A percentile compares a stretch with the other conserved stretches of the same genome.
These are phyloP conservation scores for Clausena lansium DNA, from an alignment of 345 rosid genomes.

Conservation along the genomic window DNA sequence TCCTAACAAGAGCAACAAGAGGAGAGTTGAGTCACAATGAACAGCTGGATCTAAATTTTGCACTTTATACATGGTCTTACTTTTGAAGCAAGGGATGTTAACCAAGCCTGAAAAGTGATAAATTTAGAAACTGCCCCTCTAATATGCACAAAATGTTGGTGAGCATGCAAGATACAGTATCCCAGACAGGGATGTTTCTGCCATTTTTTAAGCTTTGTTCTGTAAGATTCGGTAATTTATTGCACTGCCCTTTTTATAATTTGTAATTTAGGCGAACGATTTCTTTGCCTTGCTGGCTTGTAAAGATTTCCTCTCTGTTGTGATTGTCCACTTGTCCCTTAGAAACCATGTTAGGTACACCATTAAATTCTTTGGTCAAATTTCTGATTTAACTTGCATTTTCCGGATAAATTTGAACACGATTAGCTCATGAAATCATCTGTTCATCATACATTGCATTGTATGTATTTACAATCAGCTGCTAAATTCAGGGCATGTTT, in stretches of 20 bases:
- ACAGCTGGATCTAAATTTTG: conserved; percentile 15
- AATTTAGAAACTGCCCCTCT: conserved; percentile 21
- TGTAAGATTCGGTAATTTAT: conserved; percentile 4
- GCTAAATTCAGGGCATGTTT: background rate
- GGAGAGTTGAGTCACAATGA: conserved; percentile 5
- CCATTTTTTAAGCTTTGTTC: background rate
- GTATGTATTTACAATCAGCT: background rate
- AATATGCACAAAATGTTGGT: conserved; percentile 14
- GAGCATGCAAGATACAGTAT: background rate
- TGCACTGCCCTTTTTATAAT: background rate
- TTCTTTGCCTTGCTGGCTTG: conserved; percentile 25
- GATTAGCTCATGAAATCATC: background rate
- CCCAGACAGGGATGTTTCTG: conserved; percentile 24
- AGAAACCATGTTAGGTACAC: conserved; percentile 46
- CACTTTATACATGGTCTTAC: conserved; percentile 25
- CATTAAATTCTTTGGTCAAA: conserved; percentile 36
- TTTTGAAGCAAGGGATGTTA: conserved; percentile 38
- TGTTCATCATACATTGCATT: background rate
- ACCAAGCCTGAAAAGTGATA: conserved; percentile 26
- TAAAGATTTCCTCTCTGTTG: conserved; percentile 6
- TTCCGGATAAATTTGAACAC: background rate
- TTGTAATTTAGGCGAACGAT: conserved; percentile 20
- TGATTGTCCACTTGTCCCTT: conserved; percentile 19
- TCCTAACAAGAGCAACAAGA: conserved; percentile 8
- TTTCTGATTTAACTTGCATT: background rate